Conservation (phyloP, 495 filamentous ascomycete species). For the Neurospora intermedia region DNA sequence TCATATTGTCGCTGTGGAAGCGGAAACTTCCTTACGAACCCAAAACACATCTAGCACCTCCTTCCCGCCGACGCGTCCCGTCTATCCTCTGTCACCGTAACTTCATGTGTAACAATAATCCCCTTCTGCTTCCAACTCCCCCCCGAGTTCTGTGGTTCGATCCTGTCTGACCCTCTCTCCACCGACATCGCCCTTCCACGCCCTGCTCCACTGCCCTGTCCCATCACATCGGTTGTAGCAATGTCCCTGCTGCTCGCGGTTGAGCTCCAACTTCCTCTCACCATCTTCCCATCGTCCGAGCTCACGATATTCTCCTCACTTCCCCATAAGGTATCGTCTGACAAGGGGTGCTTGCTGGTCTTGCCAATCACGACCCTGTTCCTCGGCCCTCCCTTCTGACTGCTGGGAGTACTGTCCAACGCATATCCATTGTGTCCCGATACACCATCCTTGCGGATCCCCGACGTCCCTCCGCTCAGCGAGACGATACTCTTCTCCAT, state of each 20-base stretch:
- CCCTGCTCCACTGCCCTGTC: not conserved
- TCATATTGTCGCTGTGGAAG: not conserved
- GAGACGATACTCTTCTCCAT: not conserved
- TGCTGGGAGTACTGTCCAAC: not conserved
- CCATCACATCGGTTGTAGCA: not conserved
- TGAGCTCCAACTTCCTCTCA: not conserved
- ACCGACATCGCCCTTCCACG: not conserved
- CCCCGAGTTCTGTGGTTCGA: not conserved
- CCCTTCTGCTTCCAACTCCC: not conserved
- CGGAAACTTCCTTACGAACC: not conserved
- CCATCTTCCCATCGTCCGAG: not conserved
- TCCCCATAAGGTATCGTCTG: slow-evolving; percentile 26
- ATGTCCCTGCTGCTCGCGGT: not conserved
- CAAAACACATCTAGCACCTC: not conserved
- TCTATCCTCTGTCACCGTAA: slow-evolving; percentile 2
- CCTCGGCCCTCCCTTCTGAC: not conserved
- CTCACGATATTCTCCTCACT: slow-evolving; percentile 33
- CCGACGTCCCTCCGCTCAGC: not conserved
- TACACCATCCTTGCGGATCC: not conserved
- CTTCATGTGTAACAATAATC: slow-evolving; percentile 1
- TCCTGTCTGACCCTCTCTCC: not conserved
- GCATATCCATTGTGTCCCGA: not conserved
- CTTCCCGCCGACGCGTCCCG: not conserved
- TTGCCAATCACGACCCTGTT: not conserved
- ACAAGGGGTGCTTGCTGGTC: slow-evolving; percentile 28